A percentile compares a stretch with the other conserved stretches of the same genome.
phyloP scores from a whole-genome alignment of 208 protist species.

The Acanthamoeba triangularis region DNA sequence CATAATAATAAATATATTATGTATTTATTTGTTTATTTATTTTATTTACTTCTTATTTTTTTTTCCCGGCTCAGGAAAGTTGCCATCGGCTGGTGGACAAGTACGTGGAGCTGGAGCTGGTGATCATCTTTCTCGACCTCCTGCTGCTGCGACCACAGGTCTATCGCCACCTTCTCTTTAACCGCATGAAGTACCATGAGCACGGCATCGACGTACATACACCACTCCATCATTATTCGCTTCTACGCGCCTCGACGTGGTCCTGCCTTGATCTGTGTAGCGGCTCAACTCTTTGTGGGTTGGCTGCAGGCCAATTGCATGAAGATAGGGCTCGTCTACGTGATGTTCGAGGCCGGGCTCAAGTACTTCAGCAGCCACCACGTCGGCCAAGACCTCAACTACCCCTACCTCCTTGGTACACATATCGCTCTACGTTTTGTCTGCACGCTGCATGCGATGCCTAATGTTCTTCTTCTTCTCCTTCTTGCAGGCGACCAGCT shows the following conservation, averaged over 20 bases:
- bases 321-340: neutral
- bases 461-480: neutral
- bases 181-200: slow-evolving; percentile 66
- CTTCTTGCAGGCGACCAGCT: slow-evolving; percentile 18
- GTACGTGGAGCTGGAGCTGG: slow-evolving; percentile 77
- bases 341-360: slow-evolving; percentile 28
- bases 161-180: slow-evolving; percentile 79
- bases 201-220: neutral
- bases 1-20: neutral
- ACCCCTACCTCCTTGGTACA: neutral
- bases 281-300: too few species aligned
- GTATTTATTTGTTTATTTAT: neutral
- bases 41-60: too few species aligned
- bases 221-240: too few species aligned
- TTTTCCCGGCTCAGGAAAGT: neutral
- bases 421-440: neutral
- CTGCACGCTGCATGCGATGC: neutral
- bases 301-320: neutral
- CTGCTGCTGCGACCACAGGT: slow-evolving; percentile 78
- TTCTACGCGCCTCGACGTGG: too few species aligned
- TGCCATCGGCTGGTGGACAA: slow-evolving; percentile 74
- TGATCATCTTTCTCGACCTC: slow-evolving; percentile 79
- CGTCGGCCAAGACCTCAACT: neutral
- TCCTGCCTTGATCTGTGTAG: neutral
- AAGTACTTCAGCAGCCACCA: slow-evolving; percentile 9